A percentile compares a stretch with the other conserved stretches of the same genome.
These are phyloP conservation scores for Strobilomyces echinocephalus DNA, from an alignment of 768 basidiomycete species.

Conservation along the genomic window DNA sequence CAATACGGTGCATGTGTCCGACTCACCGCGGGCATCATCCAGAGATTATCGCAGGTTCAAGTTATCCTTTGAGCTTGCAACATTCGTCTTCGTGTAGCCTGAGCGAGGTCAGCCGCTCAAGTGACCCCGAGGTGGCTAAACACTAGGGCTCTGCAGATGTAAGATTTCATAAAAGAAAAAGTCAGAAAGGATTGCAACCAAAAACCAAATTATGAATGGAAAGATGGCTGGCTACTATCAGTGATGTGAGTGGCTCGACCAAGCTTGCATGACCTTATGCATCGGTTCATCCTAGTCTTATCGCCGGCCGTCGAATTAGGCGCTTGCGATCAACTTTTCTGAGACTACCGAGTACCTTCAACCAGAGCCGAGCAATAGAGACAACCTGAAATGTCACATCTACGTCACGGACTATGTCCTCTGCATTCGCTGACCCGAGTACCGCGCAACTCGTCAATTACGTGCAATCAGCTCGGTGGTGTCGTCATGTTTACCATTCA, in stretches of 20 bases:
- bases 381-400: slow-evolving; percentile 7
- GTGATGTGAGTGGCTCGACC: slow-evolving; percentile 41
- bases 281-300: slow-evolving; percentile 51
- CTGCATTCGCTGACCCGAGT: background rate
- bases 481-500: slow-evolving; percentile 1
- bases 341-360: slow-evolving; percentile 35
- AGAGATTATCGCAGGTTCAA: no score
- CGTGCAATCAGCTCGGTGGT: background rate
- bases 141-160: slow-evolving; percentile 57
- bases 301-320: slow-evolving; percentile 60
- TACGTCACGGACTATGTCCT: background rate
- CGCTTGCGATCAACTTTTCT: slow-evolving; percentile 66
- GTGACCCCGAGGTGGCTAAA: slow-evolving; percentile 69
- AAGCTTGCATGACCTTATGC: slow-evolving; percentile 2
- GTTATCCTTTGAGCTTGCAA: no score
- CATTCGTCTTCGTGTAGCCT: no score
- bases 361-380: slow-evolving; percentile 11
- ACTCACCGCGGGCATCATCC: no score
- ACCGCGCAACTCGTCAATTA: background rate
- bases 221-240: slow-evolving; percentile 73
- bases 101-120: slow-evolving; percentile 23
- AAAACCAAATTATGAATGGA: slow-evolving; percentile 90
- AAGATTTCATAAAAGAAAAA: slow-evolving; percentile 76
- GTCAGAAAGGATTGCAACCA: slow-evolving; percentile 76
- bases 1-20: no score